Evolutionary conservation across 352 stramenopile species (phyloP).

Genomic region (Ophiocytium majus): DNA sequence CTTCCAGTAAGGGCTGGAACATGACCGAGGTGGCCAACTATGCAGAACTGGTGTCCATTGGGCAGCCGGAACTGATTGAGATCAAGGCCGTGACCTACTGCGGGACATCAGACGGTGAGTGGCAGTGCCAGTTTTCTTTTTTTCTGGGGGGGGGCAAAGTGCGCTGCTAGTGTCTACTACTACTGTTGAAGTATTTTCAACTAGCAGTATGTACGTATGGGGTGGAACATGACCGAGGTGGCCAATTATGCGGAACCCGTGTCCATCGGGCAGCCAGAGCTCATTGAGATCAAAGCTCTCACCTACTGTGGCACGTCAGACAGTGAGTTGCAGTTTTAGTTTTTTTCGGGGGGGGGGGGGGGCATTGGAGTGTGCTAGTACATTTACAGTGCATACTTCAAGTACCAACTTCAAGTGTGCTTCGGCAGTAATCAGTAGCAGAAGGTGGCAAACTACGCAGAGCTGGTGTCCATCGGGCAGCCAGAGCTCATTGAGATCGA

Average conservation of each 20-base stretch:
- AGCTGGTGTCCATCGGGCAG: constrained; percentile 68
- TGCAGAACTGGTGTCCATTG: constrained; percentile 63
- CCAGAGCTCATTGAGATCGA: constrained; percentile 75
- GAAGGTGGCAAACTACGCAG: constrained; percentile 42
- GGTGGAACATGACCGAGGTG: constrained; percentile 77
- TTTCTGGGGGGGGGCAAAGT: too few species aligned
- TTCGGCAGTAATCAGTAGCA: too few species aligned
- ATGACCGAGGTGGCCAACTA: constrained; percentile 44
- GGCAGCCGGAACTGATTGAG: constrained; percentile 79
- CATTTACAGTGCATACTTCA: too few species aligned
- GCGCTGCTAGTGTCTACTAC: too few species aligned
- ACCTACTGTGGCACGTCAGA: constrained; percentile 18
- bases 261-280: constrained; percentile 76
- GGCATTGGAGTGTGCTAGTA: too few species aligned
- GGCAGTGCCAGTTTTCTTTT: too few species aligned
- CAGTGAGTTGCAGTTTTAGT: too few species aligned
- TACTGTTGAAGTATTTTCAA: too few species aligned
- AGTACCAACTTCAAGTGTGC: too few species aligned
- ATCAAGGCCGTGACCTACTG: constrained; percentile 28
- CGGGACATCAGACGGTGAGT: background rate
- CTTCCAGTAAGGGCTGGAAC: too few species aligned
- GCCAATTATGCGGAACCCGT: constrained; percentile 53
- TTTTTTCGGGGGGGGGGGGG: too few species aligned
- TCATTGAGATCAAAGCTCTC: constrained; percentile 65
- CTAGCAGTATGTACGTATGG: too few species aligned